A percentile compares a stretch with the other conserved stretches of the same genome.
These are phyloP conservation scores for Cyclocybe cylindracea DNA, from an alignment of 768 basidiomycete genomes.

Conservation along the genomic window DNA sequence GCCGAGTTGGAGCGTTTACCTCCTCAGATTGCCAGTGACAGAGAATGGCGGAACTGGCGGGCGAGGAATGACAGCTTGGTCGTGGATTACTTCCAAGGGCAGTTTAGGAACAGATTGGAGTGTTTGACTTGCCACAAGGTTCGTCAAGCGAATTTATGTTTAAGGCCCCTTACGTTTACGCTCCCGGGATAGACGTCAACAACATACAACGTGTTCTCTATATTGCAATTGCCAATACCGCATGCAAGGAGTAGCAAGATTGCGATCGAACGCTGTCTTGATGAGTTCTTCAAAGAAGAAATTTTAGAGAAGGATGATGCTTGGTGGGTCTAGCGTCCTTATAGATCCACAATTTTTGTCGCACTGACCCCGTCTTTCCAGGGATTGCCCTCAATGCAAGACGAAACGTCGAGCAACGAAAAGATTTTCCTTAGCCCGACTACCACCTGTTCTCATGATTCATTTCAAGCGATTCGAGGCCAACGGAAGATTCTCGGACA, in stretches of 20 bases:
- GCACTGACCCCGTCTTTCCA: constrained; percentile 25
- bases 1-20: constrained; percentile 86
- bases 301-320: constrained; percentile 91
- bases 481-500: constrained; percentile 92
- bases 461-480: constrained; percentile 92
- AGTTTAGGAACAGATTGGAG: constrained; percentile 87
- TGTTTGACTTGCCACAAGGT: constrained; percentile 92
- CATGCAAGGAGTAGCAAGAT: constrained; percentile 60
- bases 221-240: constrained; percentile 89
- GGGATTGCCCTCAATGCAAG: constrained; percentile 97
- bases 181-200: constrained; percentile 76
- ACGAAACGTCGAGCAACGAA: constrained; percentile 83
- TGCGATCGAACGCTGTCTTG: constrained; percentile 78
- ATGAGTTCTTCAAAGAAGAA: constrained; percentile 89
- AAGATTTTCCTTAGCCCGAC: constrained; percentile 83
- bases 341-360: background rate
- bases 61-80: constrained; percentile 91
- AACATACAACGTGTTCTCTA: constrained; percentile 96
- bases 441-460: constrained; percentile 91
- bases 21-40: constrained; percentile 83
- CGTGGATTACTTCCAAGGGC: constrained; percentile 97
- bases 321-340: constrained; percentile 58
- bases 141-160: constrained; percentile 14
- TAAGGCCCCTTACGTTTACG: background rate
- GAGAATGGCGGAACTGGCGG: constrained; percentile 92